A percentile compares a stretch with the other conserved stretches of the same genome.
Evolutionary conservation across 2,329 filamentous ascomycete species (phyloP).

Genomic region (Penicillium sp.): DNA sequence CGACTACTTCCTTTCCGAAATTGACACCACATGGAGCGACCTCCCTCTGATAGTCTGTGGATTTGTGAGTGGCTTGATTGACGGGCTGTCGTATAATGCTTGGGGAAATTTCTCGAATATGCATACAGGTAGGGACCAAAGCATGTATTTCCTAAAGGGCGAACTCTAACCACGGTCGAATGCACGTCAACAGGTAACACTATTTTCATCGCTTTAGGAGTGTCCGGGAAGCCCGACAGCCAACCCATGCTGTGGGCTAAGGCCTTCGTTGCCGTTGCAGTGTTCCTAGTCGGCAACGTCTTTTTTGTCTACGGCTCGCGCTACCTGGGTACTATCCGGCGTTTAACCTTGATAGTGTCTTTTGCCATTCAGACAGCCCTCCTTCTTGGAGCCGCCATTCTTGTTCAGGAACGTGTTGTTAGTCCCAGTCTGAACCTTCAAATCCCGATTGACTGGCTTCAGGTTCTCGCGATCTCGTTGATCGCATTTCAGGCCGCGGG

Average conservation of each 20-base stretch:
- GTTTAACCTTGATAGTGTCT: slow-evolving; percentile 34
- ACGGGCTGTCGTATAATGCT: slow-evolving; percentile 33
- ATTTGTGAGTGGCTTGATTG: slow-evolving; percentile 33
- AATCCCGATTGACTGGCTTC: slow-evolving; percentile 24
- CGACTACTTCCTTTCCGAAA: slow-evolving; percentile 6
- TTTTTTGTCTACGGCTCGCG: slow-evolving; percentile 35
- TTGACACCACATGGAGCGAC: slow-evolving; percentile 11
- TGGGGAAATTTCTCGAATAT: slow-evolving; percentile 37
- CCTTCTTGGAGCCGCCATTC: slow-evolving; percentile 30
- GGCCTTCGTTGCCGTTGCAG: slow-evolving; percentile 34
- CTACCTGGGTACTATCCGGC: slow-evolving; percentile 26
- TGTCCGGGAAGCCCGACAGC: slow-evolving; percentile 22
- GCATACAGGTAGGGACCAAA: slow-evolving; percentile 31
- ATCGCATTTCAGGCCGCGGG: slow-evolving; percentile 40
- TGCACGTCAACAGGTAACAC: slow-evolving; percentile 34
- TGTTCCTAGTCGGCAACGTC: slow-evolving; percentile 36
- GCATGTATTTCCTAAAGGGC: background rate
- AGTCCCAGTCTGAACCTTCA: slow-evolving; percentile 11
- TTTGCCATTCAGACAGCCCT: slow-evolving; percentile 36
- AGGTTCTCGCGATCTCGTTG: slow-evolving; percentile 34
- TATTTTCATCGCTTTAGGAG: slow-evolving; percentile 39
- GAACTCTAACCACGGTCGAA: background rate
- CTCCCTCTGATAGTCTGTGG: slow-evolving; percentile 24
- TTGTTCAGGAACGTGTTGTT: slow-evolving; percentile 32
- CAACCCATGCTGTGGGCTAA: slow-evolving; percentile 37